Evolutionary conservation across 768 basidiomycete species (phyloP).

Genomic region (Macrolepiota albuminosa): DNA sequence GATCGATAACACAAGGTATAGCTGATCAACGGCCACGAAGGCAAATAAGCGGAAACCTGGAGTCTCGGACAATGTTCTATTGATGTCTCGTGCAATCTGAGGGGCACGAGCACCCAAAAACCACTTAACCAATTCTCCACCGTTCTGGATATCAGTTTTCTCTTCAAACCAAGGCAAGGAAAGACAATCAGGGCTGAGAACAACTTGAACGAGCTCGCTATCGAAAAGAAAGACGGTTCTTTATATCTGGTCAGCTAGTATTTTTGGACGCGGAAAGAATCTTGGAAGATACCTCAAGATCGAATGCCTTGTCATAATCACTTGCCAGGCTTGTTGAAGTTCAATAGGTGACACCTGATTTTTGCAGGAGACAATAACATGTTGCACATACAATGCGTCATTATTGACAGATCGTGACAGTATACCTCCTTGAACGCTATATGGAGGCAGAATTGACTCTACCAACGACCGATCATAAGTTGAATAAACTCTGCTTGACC

Average conservation of each 20-base stretch:
- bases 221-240: constrained; percentile 30
- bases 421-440: constrained; percentile 44
- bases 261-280: not conserved
- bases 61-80: constrained; percentile 20
- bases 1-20: constrained; percentile 24
- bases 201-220: constrained; percentile 22
- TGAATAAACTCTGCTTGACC: constrained; percentile 13
- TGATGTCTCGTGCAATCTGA: constrained; percentile 21
- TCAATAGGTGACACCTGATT: constrained; percentile 14
- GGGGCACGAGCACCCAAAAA: constrained; percentile 18
- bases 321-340: constrained; percentile 31
- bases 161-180: constrained; percentile 18
- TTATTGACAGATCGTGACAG: constrained; percentile 34
- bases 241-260: not conserved
- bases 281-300: constrained; percentile 21
- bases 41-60: constrained; percentile 21
- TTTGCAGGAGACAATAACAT: constrained; percentile 30
- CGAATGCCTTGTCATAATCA: constrained; percentile 19
- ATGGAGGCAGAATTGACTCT: constrained; percentile 33
- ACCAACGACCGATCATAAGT: constrained; percentile 14
- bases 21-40: constrained; percentile 11
- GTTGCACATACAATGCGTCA: constrained; percentile 39
- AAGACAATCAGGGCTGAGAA: constrained; percentile 16
- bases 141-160: not conserved
- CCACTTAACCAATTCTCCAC: constrained; percentile 13